A percentile compares a stretch with the other conserved stretches of the same genome.
These are phyloP conservation scores for Epichloe sp. DNA, from an alignment of 2,329 filamentous ascomycete genomes.

Conservation along the genomic window DNA sequence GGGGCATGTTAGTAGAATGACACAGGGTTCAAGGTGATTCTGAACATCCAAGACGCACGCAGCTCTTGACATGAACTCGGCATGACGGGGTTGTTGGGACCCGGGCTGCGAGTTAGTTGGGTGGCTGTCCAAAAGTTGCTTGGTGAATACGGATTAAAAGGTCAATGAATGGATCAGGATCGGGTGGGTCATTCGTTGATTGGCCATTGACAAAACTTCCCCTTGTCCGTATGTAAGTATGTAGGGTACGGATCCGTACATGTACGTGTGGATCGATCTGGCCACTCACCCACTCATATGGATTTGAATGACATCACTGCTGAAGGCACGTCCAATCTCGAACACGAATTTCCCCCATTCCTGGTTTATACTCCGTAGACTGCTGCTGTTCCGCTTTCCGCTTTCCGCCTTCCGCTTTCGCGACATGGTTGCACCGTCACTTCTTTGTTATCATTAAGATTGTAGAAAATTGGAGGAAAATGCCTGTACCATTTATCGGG, in stretches of 20 bases:
- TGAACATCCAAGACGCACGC: slow-evolving; percentile 42
- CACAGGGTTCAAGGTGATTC: too few relatives aligned
- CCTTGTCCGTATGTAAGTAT: too few relatives aligned
- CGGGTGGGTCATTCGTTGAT: too few relatives aligned
- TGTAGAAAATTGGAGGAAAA: slow-evolving; percentile 14
- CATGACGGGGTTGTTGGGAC: slow-evolving; percentile 37
- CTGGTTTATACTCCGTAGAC: neutral
- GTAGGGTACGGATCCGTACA: too few relatives aligned
- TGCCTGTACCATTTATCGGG: slow-evolving; percentile 41
- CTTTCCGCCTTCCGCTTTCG: neutral
- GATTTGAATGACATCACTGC: slow-evolving; percentile 9
- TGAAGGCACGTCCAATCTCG: neutral
- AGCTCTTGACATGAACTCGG: slow-evolving; percentile 95
- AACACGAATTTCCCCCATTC: neutral
- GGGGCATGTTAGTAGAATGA: neutral
- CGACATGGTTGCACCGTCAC: neutral
- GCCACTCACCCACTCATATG: slow-evolving; percentile 2
- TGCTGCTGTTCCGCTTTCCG: neutral
- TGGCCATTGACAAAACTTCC: too few relatives aligned
- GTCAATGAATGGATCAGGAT: too few relatives aligned
- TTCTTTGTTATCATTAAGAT: neutral
- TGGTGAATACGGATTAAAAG: too few relatives aligned
- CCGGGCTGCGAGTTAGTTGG: neutral
- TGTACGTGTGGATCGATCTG: neutral
- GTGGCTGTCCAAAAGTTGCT: neutral